Percentiles rank a stretch among this genome's conserved stretches.
phyloP scores from a whole-genome alignment of 805 yeast species.

The Lipomyces sp. region DNA sequence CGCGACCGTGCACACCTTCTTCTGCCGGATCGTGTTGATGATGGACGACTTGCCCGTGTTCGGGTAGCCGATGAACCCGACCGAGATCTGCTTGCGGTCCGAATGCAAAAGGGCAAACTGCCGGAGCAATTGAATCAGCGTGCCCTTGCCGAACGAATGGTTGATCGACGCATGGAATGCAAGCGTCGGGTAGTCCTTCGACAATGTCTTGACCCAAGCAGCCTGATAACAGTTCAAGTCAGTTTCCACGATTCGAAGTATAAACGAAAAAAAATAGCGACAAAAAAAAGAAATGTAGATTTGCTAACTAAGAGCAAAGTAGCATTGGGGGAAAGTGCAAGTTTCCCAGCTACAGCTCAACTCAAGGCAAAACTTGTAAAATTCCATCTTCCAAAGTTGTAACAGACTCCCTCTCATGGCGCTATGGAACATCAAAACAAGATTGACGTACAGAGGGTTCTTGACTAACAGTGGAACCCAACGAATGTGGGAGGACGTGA shows the following conservation, averaged over 20 bases:
- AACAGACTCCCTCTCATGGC: slow-evolving; percentile 77
- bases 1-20: slow-evolving; percentile 95
- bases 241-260: slow-evolving; percentile 9
- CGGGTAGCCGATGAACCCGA: slow-evolving; percentile 96
- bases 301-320: slow-evolving; percentile 80
- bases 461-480: slow-evolving; percentile 66
- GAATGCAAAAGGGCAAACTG: slow-evolving; percentile 88
- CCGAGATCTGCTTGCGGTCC: slow-evolving; percentile 93
- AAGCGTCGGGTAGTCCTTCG: slow-evolving; percentile 87
- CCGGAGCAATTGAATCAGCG: slow-evolving; percentile 85
- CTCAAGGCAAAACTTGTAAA: slow-evolving; percentile 64
- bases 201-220: slow-evolving; percentile 95
- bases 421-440: slow-evolving; percentile 9
- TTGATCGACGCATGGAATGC: slow-evolving; percentile 98
- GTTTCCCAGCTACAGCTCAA: slow-evolving; percentile 55
- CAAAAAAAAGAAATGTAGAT: slow-evolving; percentile 53
- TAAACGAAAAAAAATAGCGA: slow-evolving; percentile 15
- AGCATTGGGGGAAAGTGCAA: slow-evolving; percentile 33
- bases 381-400: slow-evolving; percentile 88
- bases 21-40: slow-evolving; percentile 86
- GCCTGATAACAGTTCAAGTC: slow-evolving; percentile 53
- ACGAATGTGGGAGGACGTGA: no score
- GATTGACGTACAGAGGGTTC: slow-evolving; percentile 32
- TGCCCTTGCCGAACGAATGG: slow-evolving; percentile 96
- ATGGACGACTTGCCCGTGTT: slow-evolving; percentile 97